Base-by-base conservation (phyloP, 495 filamentous ascomycete species). In the Penicillium arizonense region DNA sequence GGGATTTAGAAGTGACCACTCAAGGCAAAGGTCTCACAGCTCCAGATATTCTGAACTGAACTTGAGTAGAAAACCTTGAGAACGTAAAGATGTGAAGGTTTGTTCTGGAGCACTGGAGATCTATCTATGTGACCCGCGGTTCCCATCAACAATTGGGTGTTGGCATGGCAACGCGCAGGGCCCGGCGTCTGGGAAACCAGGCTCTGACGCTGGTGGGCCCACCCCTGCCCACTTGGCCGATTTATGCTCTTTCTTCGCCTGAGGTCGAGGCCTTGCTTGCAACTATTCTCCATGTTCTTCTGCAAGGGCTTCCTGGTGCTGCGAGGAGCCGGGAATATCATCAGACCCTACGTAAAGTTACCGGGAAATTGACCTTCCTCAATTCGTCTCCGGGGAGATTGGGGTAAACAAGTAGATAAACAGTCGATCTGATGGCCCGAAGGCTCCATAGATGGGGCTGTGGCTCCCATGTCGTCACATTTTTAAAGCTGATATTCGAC, bases 141-240 rank as follows among this genome's bases (percentile, higher is more conserved):
- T 68, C 66, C 56, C 62, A 71, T 75, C 73, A 76, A 76, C 73
- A 76, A 76, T 67, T 57, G 58, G 57, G 34, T 46, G 73, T 76
- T 76, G 71, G 66, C 71, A 68, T 64, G 63, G 70, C 73, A 76
- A 76, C 73, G 53, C 11, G 45, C 41, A 44, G 30, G 42, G 42
- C 37, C 58, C 62, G 67, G 65, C 65, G 64, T 68, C 63, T 57
- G 62, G 66, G 63, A 67, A 70, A 63, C 69, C 61, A 70, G 53
- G 28, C 34, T 52, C 56, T 63, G 60, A 59, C 59, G 56, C 56
- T 23, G 32, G 16, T 43, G 58, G 63, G 58, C 47, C 63, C 55
- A 59, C 54, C 49, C 46, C 47, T 50, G 41, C 47, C 54, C 50
- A 56, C 48, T 47, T 50, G 30, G 35, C 18, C 28, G 42, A 48